A percentile compares a stretch with the other conserved stretches of the same genome.
These are phyloP conservation scores for Fomitiporia mediterranea DNA, from an alignment of 1,284 basidiomycete species.

Conservation along the genomic window DNA sequence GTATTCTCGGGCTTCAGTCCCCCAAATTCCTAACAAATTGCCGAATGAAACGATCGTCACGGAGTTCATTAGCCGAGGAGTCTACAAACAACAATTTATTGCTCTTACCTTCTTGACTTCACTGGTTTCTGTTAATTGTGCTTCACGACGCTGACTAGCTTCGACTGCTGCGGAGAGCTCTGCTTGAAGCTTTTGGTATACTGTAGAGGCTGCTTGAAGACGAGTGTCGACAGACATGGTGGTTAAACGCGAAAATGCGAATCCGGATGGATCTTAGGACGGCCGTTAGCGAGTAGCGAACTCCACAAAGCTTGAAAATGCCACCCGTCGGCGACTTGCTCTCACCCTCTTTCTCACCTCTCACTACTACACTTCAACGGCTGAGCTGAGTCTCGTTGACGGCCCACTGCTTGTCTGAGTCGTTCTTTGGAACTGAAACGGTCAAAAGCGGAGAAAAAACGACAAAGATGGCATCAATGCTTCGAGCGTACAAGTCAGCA, in stretches of 20 bases:
- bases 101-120: slow-evolving; percentile 77
- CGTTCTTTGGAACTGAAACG: too few relatives aligned
- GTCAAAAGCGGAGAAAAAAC: background rate
- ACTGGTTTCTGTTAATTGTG: slow-evolving; percentile 90
- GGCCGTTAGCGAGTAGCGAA: too few relatives aligned
- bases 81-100: background rate
- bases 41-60: background rate
- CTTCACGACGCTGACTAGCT: slow-evolving; percentile 77
- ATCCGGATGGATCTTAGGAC: background rate
- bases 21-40: slow-evolving; percentile 69
- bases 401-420: too few relatives aligned
- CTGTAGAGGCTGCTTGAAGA: slow-evolving; percentile 61
- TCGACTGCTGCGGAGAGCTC: slow-evolving; percentile 74
- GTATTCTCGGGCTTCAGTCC: slow-evolving; percentile 71
- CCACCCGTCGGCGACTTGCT: too few relatives aligned
- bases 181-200: slow-evolving; percentile 76
- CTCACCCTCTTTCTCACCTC: too few relatives aligned
- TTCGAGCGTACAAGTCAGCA: slow-evolving; percentile 51
- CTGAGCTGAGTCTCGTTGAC: too few relatives aligned
- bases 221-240: slow-evolving; percentile 37
- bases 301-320: too few relatives aligned
- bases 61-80: too few relatives aligned
- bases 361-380: too few relatives aligned
- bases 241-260: slow-evolving; percentile 14
- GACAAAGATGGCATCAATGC: slow-evolving; percentile 38